Evolutionary conservation across 192 early-diverging fungal species (phyloP), one percentile per base, ranked within the genome.

Genomic region (Martensiomyces pterosporus): DNA sequence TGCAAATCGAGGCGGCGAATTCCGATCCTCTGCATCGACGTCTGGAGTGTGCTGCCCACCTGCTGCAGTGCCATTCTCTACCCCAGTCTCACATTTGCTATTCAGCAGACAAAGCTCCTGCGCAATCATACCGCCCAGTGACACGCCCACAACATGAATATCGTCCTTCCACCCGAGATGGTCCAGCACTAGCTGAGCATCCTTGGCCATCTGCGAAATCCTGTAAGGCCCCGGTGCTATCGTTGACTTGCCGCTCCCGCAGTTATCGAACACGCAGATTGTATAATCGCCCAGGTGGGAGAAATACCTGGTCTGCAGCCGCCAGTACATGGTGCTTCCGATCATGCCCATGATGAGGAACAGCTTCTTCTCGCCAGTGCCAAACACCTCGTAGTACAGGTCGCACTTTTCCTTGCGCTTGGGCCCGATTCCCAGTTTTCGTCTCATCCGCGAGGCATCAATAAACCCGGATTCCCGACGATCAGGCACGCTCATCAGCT

Each of bases 71-170:
- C n/a, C n/a, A n/a, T n/a, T n/a, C n/a, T n/a, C n/a, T n/a, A n/a
- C n/a, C n/a, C n/a, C n/a, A n/a, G n/a, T n/a, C n/a, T n/a, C n/a
- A n/a, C n/a, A n/a, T n/a, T n/a, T n/a, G n/a, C n/a, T n/a, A 18
- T 53, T 38, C 22, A 80, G 59, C 21, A 76, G 25, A 10, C 69
- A 78, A 44, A 92, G 53, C 48, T 92, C 86, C 48, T 87, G 80
- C 0, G 86, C 67, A 41, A 94, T 85, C 92, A 92, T 94, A 18
- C 86, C 87, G 16, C 91, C 89, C 80, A 94, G 76, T 0, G 88
- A 90, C 4, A 92, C 72, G 5, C 92, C 92, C 29, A 85, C 83
- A n/a, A 92, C 16, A 55, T 90, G 85, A 16, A 92, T 69, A 26
- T 82, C 52, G 6, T 62, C 40, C 2, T 40, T 77, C 92, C 92